Evolutionary conservation across 768 basidiomycete genomes (phyloP), one percentile per base, ranked within the genome.

Genomic region (Lentinula detonsa): DNA sequence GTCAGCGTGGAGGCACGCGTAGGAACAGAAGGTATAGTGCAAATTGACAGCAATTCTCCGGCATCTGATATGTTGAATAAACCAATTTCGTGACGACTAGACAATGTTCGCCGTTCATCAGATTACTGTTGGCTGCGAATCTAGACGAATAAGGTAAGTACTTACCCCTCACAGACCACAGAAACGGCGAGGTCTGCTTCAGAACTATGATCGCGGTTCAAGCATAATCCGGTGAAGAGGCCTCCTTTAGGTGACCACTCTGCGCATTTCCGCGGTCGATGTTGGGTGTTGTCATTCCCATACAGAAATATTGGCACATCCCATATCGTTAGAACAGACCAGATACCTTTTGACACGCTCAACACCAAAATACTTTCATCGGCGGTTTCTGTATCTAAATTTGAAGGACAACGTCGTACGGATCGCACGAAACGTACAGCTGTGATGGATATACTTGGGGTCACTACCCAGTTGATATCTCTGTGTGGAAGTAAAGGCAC

Each of bases 281-380:
- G 10, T 9, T 49, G 15, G 13, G 8, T 23, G 1, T 51, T 31
- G 15, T 54, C 62, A 13, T 71, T 68, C 8, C 66, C 63, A 33
- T 58, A 62, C 23, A 40, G 48, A 51, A 49, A 50, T 21, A 42
- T 15, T 13, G 49, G 28, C 4, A 83, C 65, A 59, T 83, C 76
- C 84, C 87, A 87, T 18, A 85, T 65, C 1, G 77, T 74, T 51
- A 88, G 65, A 16, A 76, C 73, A 43, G 83, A 83, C 87, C 87
- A 89, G 54, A 89, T 80, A 5, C 78, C 76, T 62, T 81, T 81
- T 3, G 84, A 84, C 8, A 85, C 75, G 6, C 82, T 82, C 59
- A 86, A 55, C 3, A 88, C 57, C 69, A 81, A 78, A 28, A 56
- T 39, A 56, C 40, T 56, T 48, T 69, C 72, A 6, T 74, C 76